These are phyloP conservation scores for Hanseniaspora valbyensis DNA, from an alignment of 805 yeast species.

Conservation along the genomic window DNA sequence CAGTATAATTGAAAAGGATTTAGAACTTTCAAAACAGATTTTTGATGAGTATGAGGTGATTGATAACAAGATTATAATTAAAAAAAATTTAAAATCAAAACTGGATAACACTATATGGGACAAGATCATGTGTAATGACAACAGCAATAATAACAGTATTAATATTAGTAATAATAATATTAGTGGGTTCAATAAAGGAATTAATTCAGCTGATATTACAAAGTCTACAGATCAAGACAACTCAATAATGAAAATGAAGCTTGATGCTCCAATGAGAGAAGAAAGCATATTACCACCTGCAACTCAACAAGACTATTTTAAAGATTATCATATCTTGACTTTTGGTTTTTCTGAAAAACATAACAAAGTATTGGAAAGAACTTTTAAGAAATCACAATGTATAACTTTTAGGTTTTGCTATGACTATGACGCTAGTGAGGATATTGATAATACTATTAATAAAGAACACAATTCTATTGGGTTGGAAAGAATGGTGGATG, in stretches of 20 bases:
- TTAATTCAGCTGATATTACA: neutral
- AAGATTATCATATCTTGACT: constrained; percentile 5
- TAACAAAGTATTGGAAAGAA: constrained; percentile 5
- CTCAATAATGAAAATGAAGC: neutral
- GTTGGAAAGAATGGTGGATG: neutral
- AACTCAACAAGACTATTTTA: constrained; percentile 2
- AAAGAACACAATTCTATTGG: neutral
- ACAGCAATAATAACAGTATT: neutral
- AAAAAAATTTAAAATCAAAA: constrained; percentile 10
- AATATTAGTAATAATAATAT: too few species aligned
- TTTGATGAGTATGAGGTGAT: constrained; percentile 15
- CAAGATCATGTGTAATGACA: constrained; percentile 6
- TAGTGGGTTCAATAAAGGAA: too few species aligned
- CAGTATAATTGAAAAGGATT: neutral
- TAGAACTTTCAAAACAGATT: constrained; percentile 3
- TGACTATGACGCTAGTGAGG: too few species aligned
- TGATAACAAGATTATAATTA: constrained; percentile 10
- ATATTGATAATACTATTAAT: too few species aligned
- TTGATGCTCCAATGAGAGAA: neutral
- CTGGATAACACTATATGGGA: constrained; percentile 13
- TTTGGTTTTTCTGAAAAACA: constrained; percentile 10
- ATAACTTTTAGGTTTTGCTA: constrained; percentile 3
- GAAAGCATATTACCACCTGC: neutral
- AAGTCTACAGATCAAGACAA: neutral
- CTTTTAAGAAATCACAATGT: constrained; percentile 3